Percentiles rank a stretch among this genome's conserved stretches.
phyloP scores from a whole-genome alignment of 805 yeast genomes.

The Osmozyma mogii region DNA sequence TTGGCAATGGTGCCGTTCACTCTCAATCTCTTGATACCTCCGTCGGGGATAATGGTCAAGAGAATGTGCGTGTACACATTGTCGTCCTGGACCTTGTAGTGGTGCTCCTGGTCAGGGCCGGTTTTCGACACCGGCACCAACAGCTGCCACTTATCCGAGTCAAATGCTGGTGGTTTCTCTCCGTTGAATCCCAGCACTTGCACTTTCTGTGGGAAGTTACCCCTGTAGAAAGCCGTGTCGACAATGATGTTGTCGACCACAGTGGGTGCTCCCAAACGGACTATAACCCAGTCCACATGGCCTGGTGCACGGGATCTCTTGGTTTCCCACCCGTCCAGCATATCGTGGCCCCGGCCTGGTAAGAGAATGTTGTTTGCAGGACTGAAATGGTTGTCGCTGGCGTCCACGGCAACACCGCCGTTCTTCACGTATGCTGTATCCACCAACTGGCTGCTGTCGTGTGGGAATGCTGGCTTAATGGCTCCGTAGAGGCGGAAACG shows the following conservation, averaged over 20 bases:
- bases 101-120: conserved; percentile 78
- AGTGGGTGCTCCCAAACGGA: conserved; percentile 65
- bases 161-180: conserved; percentile 31
- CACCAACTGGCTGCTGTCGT: conserved; percentile 29
- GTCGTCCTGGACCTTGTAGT: conserved; percentile 29
- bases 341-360: conserved; percentile 93
- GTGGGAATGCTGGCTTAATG: conserved; percentile 64
- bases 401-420: conserved; percentile 83
- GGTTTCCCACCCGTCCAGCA: conserved; percentile 99
- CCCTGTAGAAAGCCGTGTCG: conserved; percentile 92
- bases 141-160: conserved; percentile 47
- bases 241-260: conserved; percentile 54
- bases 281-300: conserved; percentile 88
- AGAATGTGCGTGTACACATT: conserved; percentile 58
- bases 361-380: conserved; percentile 80
- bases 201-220: conserved; percentile 85
- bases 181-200: conserved; percentile 53
- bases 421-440: conserved; percentile 77
- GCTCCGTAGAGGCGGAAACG: conserved; percentile 84
- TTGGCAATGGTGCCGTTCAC: conserved; percentile 61
- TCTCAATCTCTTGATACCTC: conserved; percentile 88
- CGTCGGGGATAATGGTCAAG: conserved; percentile 87
- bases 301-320: conserved; percentile 75
- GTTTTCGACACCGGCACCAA: conserved; percentile 67
- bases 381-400: conserved; percentile 92